These are phyloP conservation scores for Geosmithia morbida DNA, from an alignment of 2,329 filamentous ascomycete genomes.

Conservation along the genomic window DNA sequence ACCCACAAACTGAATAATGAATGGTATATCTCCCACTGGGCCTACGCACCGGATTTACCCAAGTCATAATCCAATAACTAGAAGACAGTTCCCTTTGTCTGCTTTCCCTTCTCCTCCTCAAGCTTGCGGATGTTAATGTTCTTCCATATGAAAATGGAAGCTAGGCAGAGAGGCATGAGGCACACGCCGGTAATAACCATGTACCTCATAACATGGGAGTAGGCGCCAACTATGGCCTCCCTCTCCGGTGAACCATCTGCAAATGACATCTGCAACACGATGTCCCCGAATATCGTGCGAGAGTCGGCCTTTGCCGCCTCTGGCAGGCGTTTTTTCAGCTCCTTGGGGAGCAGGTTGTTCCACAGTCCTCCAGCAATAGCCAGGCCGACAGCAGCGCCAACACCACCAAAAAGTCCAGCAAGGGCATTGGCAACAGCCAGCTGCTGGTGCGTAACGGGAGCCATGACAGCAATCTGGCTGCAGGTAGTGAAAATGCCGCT, in stretches of 20 bases:
- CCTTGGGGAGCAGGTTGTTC: conserved; percentile 33
- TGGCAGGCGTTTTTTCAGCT: conserved; percentile 24
- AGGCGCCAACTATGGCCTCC: conserved; percentile 40
- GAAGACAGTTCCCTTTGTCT: conserved; percentile 15
- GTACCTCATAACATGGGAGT: conserved; percentile 20
- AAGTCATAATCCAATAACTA: not conserved
- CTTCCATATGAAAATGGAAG: conserved; percentile 15
- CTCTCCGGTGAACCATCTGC: conserved; percentile 28
- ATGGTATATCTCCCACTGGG: no score
- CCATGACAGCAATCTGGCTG: conserved; percentile 38
- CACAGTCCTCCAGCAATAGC: conserved; percentile 46
- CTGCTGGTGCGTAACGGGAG: conserved; percentile 35
- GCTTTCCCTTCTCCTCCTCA: conserved; percentile 13
- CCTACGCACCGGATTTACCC: not conserved
- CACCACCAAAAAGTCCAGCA: conserved; percentile 38
- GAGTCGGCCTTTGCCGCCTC: conserved; percentile 17
- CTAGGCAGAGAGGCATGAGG: conserved; percentile 16
- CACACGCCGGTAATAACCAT: conserved; percentile 20
- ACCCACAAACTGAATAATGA: no score
- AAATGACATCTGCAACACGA: conserved; percentile 34
- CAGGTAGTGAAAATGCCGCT: conserved; percentile 21
- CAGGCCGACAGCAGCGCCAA: conserved; percentile 39
- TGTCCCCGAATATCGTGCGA: conserved; percentile 24
- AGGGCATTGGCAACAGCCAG: conserved; percentile 41
- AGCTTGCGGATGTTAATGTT: conserved; percentile 20